A percentile compares a stretch with the other conserved stretches of the same genome.
Evolutionary conservation across 2,329 filamentous ascomycete species (phyloP).

Genomic region (Thelonectria blattea): DNA sequence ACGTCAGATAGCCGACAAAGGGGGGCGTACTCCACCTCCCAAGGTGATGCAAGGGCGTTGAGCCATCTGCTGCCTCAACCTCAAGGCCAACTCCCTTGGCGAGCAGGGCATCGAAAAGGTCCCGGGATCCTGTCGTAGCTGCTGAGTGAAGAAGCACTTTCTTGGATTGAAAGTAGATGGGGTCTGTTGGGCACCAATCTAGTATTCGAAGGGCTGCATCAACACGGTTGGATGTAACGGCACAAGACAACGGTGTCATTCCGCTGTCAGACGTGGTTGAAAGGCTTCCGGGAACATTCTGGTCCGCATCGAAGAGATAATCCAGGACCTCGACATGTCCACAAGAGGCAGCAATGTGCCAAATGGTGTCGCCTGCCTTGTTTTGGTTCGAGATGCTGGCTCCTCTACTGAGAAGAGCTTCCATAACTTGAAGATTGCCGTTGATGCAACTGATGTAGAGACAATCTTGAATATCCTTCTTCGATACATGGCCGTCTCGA

Average conservation of each 20-base stretch:
- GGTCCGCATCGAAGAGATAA: not conserved
- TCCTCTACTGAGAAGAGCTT: not conserved
- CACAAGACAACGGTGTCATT: not conserved
- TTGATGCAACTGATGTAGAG: not conserved
- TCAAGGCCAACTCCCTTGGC: not conserved
- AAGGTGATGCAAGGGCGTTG: slow-evolving; percentile 5
- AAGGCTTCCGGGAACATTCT: not conserved
- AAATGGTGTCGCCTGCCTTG: not conserved
- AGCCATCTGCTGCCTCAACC: not conserved
- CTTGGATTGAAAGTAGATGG: not conserved
- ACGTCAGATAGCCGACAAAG: not conserved
- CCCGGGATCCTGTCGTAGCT: not conserved
- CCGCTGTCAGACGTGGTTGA: not conserved
- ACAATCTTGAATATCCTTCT: not conserved
- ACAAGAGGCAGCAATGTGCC: not conserved
- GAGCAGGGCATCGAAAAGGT: not conserved
- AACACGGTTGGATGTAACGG: not conserved
- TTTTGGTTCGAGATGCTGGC: not conserved
- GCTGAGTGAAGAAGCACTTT: not conserved
- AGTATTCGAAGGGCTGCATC: not conserved
- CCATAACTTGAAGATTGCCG: not conserved
- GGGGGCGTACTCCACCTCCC: not conserved
- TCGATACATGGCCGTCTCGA: not conserved
- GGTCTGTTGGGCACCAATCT: not conserved
- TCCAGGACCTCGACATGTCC: not conserved